A percentile compares a stretch with the other conserved stretches of the same genome.
These are phyloP conservation scores for Geotrichum aggregatum DNA, from an alignment of 1,139 yeast genomes.

Conservation along the genomic window DNA sequence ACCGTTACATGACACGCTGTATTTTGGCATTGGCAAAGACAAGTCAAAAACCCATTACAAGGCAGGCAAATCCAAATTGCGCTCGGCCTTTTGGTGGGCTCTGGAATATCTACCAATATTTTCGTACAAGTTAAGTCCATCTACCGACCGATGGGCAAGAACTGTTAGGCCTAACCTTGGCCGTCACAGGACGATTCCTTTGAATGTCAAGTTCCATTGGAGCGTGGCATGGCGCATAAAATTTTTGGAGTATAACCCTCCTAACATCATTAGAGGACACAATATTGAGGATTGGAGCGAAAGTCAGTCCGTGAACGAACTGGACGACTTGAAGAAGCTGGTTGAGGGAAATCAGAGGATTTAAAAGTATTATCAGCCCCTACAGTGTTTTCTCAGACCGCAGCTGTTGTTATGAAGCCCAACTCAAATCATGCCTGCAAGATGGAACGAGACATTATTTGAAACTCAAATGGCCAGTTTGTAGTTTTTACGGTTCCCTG, in stretches of 20 bases:
- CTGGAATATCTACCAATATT: conserved; percentile 58
- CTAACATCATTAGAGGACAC: neutral
- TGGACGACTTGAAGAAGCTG: conserved; percentile 13
- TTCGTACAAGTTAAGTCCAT: conserved; percentile 44
- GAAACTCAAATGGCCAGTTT: too few relatives aligned
- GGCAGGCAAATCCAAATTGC: neutral
- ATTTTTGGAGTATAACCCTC: conserved; percentile 12
- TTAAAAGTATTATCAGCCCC: neutral
- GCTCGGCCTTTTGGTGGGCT: conserved; percentile 49
- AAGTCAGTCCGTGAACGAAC: neutral
- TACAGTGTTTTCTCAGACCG: too few relatives aligned
- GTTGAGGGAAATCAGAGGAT: conserved; percentile 13
- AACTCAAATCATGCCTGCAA: too few relatives aligned
- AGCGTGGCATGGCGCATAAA: conserved; percentile 48
- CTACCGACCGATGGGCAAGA: conserved; percentile 47
- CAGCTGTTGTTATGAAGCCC: too few relatives aligned
- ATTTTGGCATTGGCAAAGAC: conserved; percentile 11
- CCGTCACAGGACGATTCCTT: conserved; percentile 47
- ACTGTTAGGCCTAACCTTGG: conserved; percentile 54
- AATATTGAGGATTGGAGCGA: conserved; percentile 3
- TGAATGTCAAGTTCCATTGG: conserved; percentile 53
- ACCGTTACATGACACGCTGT: conserved; percentile 25
- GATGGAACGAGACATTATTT: too few relatives aligned
- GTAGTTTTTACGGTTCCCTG: too few relatives aligned
- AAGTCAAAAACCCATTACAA: neutral